Base-by-base conservation (phyloP, 2,329 filamentous ascomycete species). In the Colletotrichum lini region DNA sequence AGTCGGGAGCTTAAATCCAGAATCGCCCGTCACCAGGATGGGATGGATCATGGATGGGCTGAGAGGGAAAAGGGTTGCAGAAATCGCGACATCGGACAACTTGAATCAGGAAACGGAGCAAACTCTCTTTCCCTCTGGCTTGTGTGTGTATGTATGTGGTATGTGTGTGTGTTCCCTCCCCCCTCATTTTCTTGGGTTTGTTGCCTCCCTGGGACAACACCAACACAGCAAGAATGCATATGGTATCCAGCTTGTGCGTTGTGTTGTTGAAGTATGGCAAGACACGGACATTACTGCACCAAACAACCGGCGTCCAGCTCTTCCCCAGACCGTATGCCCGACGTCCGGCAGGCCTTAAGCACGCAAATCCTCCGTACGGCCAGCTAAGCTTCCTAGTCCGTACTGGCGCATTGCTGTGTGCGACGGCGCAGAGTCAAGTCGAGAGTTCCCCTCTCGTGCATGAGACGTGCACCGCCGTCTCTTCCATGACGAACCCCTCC, bases 401-500 rank as follows among this genome's bases (percentile, higher is more conserved):
- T 42, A 13, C 35, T 38, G 8, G n/a, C 26, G 45, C 52, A 65
- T 45, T 35, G 18, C 56, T 45, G 47, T 42, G 16, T 15, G n/a
- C 38, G 5, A 38, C 50, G 42, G 38, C 16, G 58, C 26, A 56
- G 49, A 54, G 47, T 35, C 38, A 23, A 38, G 26, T 30, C 13
- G 35, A n/a, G 18, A 30, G 18, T 54, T 9, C 13, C 44, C 30
- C 21, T 23, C 10, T 44, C 45, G 50, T 57, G 50, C 64, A 59
- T 69, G 65, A 69, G 65, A 69, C 69, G 59, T 59, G 69, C 69
- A 69, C 69, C 64, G 65, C 65, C 68, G 68, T 58, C 58, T 58
- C 58, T 59, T 44, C 65, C 68, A 58, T 60, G 58, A 64, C 58
- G 53, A 59, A 57, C 61, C 64, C 58, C 26, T 26, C 68, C 30